phyloP scores from a whole-genome alignment of 176 grass and related monocot genomes.

The Echinochloa phyllopogon region DNA sequence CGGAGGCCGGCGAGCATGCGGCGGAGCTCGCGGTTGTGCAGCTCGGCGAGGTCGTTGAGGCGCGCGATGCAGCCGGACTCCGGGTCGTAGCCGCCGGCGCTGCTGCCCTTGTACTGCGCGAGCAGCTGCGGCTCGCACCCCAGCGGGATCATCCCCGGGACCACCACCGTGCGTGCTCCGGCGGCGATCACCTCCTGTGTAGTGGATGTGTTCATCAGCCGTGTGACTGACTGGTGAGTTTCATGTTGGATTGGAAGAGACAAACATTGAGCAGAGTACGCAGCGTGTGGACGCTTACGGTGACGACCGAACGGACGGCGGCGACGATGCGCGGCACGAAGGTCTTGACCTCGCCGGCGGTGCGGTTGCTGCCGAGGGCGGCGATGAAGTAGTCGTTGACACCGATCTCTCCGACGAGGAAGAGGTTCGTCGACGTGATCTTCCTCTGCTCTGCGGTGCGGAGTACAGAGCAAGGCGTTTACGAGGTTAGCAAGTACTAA shows the following conservation, averaged over 20 bases:
- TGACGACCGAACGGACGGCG: conserved; percentile 48
- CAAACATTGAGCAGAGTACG: not conserved
- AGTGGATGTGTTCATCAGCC: not conserved
- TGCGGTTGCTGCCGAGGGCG: conserved; percentile 44
- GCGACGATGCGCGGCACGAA: conserved; percentile 55
- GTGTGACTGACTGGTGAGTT: not conserved
- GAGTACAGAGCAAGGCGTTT: too few species aligned
- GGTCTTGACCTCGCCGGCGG: conserved; percentile 35
- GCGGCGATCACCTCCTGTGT: conserved; percentile 31
- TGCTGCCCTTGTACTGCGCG: conserved; percentile 20
- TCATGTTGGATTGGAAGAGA: not conserved
- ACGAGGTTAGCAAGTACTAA: not conserved
- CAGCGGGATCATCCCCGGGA: conserved; percentile 55
- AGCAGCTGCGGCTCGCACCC: conserved; percentile 63
- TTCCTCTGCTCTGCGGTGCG: not conserved
- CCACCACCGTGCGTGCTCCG: conserved; percentile 54
- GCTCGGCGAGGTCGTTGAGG: conserved; percentile 54
- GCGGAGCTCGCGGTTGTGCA: conserved; percentile 61
- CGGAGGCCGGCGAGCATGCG: conserved; percentile 29
- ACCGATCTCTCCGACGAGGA: conserved; percentile 71
- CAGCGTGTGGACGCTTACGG: not conserved
- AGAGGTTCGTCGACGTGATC: conserved; percentile 20
- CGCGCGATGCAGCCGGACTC: conserved; percentile 54
- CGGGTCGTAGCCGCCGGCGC: conserved; percentile 49
- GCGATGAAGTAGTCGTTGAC: conserved; percentile 72